These are phyloP conservation scores for Prototheca cutis DNA, from an alignment of 163 green algal species.

Conservation along the genomic window DNA sequence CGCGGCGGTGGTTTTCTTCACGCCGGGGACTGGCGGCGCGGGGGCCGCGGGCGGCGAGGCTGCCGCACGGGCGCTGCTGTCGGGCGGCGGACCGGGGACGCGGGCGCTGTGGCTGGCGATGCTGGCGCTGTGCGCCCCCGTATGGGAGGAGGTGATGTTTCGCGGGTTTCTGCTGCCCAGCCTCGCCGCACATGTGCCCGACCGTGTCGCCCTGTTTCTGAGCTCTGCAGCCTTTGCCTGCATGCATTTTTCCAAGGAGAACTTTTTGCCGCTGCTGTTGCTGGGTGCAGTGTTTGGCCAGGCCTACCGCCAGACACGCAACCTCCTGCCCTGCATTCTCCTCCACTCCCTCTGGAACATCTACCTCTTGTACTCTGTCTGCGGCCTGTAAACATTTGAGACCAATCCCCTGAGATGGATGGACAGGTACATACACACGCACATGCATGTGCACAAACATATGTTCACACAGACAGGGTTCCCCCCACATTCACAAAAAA, in stretches of 20 bases:
- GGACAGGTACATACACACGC: too few species aligned
- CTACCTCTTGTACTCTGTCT: slow-evolving; percentile 48
- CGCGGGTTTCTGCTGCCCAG: slow-evolving; percentile 87
- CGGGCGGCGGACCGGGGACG: slow-evolving; percentile 28
- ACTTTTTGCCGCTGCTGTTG: slow-evolving; percentile 72
- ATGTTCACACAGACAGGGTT: too few species aligned
- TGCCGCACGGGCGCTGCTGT: slow-evolving; percentile 42
- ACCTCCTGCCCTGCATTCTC: slow-evolving; percentile 77
- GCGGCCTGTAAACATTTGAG: neutral
- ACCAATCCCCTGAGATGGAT: too few species aligned
- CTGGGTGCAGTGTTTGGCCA: slow-evolving; percentile 74
- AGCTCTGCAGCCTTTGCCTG: slow-evolving; percentile 70
- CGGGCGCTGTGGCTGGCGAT: slow-evolving; percentile 73
- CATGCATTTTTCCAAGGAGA: slow-evolving; percentile 70
- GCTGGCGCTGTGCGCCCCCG: slow-evolving; percentile 71
- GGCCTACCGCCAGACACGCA: slow-evolving; percentile 64
- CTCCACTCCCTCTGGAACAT: slow-evolving; percentile 88
- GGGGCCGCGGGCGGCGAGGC: neutral
- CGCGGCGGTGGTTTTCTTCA: slow-evolving; percentile 10
- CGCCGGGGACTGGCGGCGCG: neutral
- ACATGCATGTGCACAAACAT: too few species aligned
- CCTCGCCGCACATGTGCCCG: slow-evolving; percentile 63
- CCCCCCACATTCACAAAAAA: too few species aligned
- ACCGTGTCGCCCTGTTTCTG: slow-evolving; percentile 34
- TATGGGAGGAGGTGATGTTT: slow-evolving; percentile 97